phyloP scores from a whole-genome alignment of 352 stramenopile genomes.

The Phytophthora hybrid region DNA sequence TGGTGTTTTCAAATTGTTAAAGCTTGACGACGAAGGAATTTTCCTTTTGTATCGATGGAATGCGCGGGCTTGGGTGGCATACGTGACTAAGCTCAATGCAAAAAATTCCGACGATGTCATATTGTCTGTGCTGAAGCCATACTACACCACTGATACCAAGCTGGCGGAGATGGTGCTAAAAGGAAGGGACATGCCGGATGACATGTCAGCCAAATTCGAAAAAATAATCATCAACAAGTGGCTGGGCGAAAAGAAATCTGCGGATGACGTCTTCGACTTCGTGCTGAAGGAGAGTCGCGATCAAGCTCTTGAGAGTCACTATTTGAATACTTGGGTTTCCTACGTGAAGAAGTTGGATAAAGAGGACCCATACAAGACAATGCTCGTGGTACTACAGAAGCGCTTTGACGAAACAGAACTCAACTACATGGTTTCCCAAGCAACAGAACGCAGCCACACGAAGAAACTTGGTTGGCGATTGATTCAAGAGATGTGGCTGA shows the following conservation, averaged over 20 bases:
- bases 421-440: not conserved
- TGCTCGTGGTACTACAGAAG: not conserved
- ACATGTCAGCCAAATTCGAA: not conserved
- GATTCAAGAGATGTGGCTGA: no score
- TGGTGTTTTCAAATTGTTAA: no score
- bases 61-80: no score
- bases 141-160: not conserved
- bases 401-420: not conserved
- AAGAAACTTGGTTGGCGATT: not conserved
- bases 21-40: no score
- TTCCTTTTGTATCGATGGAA: no score
- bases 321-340: not conserved
- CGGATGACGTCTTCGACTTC: not conserved
- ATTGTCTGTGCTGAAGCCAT: no score
- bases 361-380: not conserved
- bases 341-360: not conserved
- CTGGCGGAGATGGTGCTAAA: not conserved
- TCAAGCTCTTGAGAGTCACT: not conserved
- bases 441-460: not conserved
- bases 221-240: not conserved
- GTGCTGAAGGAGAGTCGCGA: not conserved
- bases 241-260: not conserved
- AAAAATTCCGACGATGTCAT: no score
- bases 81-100: no score
- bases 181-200: not conserved